Evolutionary conservation across 768 basidiomycete species (phyloP).

Genomic region (Astraeus odoratus): DNA sequence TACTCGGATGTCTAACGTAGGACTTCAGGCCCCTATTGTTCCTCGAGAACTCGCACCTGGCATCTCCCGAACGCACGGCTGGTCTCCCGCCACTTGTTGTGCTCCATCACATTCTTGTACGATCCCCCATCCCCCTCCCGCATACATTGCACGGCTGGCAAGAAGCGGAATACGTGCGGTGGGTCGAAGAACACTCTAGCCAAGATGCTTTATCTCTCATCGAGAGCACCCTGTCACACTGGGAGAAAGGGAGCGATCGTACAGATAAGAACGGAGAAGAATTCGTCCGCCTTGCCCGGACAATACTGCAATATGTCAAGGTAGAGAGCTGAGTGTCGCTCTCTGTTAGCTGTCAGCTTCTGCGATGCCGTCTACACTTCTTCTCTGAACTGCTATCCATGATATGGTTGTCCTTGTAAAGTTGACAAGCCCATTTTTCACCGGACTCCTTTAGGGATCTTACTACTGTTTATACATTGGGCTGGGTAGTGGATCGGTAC

Average conservation of each 20-base stretch:
- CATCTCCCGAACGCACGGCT: conserved; percentile 56
- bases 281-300: conserved; percentile 62
- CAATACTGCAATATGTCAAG: conserved; percentile 48
- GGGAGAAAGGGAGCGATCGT: conserved; percentile 67
- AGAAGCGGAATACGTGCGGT: conserved; percentile 92
- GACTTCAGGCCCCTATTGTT: conserved; percentile 73
- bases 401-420: too few species aligned
- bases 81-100: conserved; percentile 86
- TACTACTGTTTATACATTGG: too few species aligned
- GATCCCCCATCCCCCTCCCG: conserved; percentile 79
- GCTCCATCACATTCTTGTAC: conserved; percentile 86
- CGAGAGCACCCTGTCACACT: conserved; percentile 68
- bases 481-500: too few species aligned
- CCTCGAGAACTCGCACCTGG: conserved; percentile 69
- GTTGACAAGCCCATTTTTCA: too few species aligned
- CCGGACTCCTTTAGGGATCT: too few species aligned
- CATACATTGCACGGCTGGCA: conserved; percentile 91
- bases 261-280: conserved; percentile 41
- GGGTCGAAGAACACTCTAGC: conserved; percentile 87
- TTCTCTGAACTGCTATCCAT: too few species aligned
- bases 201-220: conserved; percentile 76
- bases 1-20: neutral
- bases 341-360: neutral
- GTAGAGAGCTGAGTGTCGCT: conserved; percentile 5
- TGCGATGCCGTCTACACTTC: too few species aligned